Evolutionary conservation across 2,329 filamentous ascomycete genomes (phyloP).

Genomic region (Aspergillus jensenii): DNA sequence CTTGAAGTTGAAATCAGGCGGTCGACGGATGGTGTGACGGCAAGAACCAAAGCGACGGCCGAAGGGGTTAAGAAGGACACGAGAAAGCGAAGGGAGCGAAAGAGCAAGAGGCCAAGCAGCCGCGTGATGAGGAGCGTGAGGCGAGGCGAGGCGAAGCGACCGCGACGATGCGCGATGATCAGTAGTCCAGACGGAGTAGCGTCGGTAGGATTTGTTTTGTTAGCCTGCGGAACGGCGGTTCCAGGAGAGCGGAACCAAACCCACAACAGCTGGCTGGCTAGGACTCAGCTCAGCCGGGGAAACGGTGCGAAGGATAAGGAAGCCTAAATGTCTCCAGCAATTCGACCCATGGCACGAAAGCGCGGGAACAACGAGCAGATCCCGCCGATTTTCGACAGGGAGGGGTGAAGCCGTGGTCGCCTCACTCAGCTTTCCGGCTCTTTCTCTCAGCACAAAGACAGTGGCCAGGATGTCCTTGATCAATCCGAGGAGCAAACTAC

Average conservation of each 20-base stretch:
- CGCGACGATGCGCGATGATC: slow-evolving; percentile 1
- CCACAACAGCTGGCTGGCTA: slow-evolving; percentile 3
- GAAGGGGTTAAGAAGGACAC: slow-evolving; percentile 1
- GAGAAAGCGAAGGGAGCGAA: slow-evolving; percentile 1
- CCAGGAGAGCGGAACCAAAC: slow-evolving; percentile 21
- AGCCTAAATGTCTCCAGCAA: background rate
- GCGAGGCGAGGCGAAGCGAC: slow-evolving; percentile 13
- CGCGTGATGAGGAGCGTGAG: slow-evolving; percentile 15
- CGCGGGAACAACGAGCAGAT: background rate
- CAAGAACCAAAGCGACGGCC: background rate
- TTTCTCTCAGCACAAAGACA: background rate
- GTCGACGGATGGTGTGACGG: background rate
- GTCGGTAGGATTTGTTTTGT: slow-evolving; percentile 9
- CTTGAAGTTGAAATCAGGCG: background rate
- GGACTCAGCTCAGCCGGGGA: background rate
- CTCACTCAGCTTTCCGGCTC: slow-evolving; percentile 5
- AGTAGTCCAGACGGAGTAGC: too few species aligned
- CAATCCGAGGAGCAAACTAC: background rate
- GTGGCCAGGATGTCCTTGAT: background rate
- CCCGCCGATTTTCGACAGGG: background rate
- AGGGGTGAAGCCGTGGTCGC: background rate
- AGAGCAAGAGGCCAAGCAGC: slow-evolving; percentile 7
- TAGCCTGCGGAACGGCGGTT: slow-evolving; percentile 15
- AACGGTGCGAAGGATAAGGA: background rate
- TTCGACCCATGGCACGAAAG: slow-evolving; percentile 8